Percentiles rank a stretch among this genome's conserved stretches.
phyloP scores from a whole-genome alignment of 805 yeast species.

The Candida verbasci region DNA sequence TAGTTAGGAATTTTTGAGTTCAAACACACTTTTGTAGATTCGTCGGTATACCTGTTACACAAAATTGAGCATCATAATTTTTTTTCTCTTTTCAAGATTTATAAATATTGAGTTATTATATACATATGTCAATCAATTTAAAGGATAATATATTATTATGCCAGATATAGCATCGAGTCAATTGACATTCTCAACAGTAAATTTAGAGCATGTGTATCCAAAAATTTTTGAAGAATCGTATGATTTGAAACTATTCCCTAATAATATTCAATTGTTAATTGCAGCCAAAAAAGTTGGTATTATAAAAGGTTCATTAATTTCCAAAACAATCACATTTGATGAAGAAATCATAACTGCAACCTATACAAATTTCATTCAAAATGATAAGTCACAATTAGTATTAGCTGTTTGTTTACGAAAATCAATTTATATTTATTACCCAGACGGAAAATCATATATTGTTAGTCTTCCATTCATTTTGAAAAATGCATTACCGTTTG shows the following conservation, averaged over 20 bases:
- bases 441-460: slow-evolving; percentile 54
- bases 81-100: no score
- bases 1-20: neutral
- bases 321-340: slow-evolving; percentile 47
- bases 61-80: neutral
- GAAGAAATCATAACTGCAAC: slow-evolving; percentile 56
- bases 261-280: slow-evolving; percentile 32
- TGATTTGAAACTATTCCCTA: slow-evolving; percentile 18
- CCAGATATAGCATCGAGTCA: slow-evolving; percentile 4
- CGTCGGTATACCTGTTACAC: no score
- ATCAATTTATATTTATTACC: slow-evolving; percentile 58
- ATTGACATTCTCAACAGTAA: slow-evolving; percentile 29
- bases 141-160: neutral
- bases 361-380: slow-evolving; percentile 45
- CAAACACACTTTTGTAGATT: no score
- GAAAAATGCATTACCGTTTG: slow-evolving; percentile 57
- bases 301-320: slow-evolving; percentile 42
- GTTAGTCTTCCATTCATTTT: slow-evolving; percentile 69
- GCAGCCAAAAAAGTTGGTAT: slow-evolving; percentile 41
- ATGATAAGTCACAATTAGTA: slow-evolving; percentile 7
- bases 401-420: slow-evolving; percentile 60
- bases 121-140: neutral
- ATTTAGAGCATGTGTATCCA: slow-evolving; percentile 21
- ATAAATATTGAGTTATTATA: no score
- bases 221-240: slow-evolving; percentile 11